A percentile compares a stretch with the other conserved stretches of the same genome.
Conservation (phyloP, 179 eudicot genomes). For the Silene coronaria region DNA sequence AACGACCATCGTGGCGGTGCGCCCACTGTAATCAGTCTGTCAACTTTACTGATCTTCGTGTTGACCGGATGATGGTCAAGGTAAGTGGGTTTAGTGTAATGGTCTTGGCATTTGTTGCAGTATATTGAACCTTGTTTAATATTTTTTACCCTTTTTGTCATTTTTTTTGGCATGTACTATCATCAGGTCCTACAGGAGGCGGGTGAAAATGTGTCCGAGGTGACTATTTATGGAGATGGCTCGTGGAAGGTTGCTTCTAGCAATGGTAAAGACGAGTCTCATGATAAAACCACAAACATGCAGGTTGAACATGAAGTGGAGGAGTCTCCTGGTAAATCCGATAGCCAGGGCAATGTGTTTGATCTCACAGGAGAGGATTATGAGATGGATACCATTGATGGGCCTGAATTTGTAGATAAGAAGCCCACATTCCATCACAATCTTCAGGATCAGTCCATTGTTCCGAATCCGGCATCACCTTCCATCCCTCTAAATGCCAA, state of each 20-base stretch:
- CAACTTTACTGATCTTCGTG: slow-evolving; percentile 68
- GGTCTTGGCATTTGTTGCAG: not conserved
- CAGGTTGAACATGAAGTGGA: slow-evolving; percentile 32
- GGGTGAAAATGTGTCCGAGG: slow-evolving; percentile 45
- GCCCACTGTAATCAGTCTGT: slow-evolving; percentile 71
- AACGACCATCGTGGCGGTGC: slow-evolving; percentile 88
- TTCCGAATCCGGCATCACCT: slow-evolving; percentile 15
- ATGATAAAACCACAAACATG: slow-evolving; percentile 25
- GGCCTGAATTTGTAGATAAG: slow-evolving; percentile 36
- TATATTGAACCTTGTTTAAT: not conserved
- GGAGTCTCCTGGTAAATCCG: slow-evolving; percentile 22
- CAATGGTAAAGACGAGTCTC: slow-evolving; percentile 32
- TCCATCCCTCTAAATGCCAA: slow-evolving; percentile 20
- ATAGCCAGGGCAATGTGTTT: slow-evolving; percentile 30
- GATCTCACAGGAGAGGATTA: slow-evolving; percentile 68
- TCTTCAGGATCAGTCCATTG: slow-evolving; percentile 22
- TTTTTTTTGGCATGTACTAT: slow-evolving; percentile 12
- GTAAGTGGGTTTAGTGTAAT: slow-evolving; percentile 39
- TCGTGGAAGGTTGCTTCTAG: slow-evolving; percentile 60
- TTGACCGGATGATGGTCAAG: slow-evolving; percentile 76
- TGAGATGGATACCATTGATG: slow-evolving; percentile 34
- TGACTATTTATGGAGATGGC: slow-evolving; percentile 62
- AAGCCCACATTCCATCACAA: slow-evolving; percentile 36
- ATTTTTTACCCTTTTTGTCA: not conserved
- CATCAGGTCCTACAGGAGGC: slow-evolving; percentile 65